These are phyloP conservation scores for Schizosaccharomyces octosporus DNA, from an alignment of 805 yeast genomes.

Conservation along the genomic window DNA sequence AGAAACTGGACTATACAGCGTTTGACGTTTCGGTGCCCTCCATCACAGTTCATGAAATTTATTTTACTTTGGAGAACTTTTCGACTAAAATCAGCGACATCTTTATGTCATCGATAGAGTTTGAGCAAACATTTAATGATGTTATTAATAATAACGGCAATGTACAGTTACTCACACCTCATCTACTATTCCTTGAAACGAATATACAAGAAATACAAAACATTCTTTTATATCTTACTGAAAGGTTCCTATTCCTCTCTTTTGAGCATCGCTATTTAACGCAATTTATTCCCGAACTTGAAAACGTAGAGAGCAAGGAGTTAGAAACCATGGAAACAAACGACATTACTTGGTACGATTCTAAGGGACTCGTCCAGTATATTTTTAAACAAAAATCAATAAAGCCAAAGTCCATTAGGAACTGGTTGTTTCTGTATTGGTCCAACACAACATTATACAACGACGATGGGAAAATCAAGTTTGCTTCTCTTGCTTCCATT, in stretches of 20 bases:
- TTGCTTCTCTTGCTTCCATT: not conserved
- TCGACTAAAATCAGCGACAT: too few species aligned
- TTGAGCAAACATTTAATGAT: too few species aligned
- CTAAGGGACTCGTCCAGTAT: not conserved
- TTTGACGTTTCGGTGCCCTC: too few species aligned
- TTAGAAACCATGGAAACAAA: not conserved
- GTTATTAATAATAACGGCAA: too few species aligned
- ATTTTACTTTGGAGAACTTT: too few species aligned
- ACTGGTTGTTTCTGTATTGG: not conserved
- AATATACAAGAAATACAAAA: not conserved
- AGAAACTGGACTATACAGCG: too few species aligned
- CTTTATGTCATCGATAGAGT: too few species aligned
- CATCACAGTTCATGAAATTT: too few species aligned
- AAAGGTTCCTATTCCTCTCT: not conserved
- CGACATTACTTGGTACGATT: not conserved
- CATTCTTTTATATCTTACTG: not conserved
- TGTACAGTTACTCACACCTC: not conserved
- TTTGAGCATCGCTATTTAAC: not conserved
- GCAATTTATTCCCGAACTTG: not conserved
- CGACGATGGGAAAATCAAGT: not conserved
- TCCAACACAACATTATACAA: not conserved
- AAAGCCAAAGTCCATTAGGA: not conserved
- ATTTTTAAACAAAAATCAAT: not conserved
- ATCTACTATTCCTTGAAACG: not conserved
- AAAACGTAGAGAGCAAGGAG: not conserved